phyloP scores from a whole-genome alignment of 805 yeast species.

The Kodamaea restingae region DNA sequence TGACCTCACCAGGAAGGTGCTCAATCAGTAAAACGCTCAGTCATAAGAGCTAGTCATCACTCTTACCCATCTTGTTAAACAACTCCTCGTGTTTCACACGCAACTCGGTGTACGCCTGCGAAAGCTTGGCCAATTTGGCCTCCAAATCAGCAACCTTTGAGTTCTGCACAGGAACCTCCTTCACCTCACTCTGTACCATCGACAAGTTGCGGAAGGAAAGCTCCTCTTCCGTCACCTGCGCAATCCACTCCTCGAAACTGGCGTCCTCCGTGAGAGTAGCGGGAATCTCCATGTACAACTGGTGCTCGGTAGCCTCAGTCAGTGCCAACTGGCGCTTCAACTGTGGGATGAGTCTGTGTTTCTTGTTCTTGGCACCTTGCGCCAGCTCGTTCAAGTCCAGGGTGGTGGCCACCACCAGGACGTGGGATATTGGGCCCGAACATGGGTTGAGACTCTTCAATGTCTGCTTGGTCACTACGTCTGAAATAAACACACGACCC shows the following conservation, averaged over 20 bases:
- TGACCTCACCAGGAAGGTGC: too few species aligned
- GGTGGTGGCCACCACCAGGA: constrained; percentile 12
- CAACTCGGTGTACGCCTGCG: constrained; percentile 56
- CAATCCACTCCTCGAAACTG: constrained; percentile 49
- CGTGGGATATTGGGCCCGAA: constrained; percentile 30
- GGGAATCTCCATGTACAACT: constrained; percentile 38
- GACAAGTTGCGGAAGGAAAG: constrained; percentile 45
- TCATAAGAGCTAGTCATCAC: too few species aligned
- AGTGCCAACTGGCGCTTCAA: constrained; percentile 58
- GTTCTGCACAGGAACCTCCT: constrained; percentile 13
- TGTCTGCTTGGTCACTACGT: constrained; percentile 66
- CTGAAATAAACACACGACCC: constrained; percentile 70
- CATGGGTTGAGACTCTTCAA: constrained; percentile 50
- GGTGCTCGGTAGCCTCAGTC: constrained; percentile 36
- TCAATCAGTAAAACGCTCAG: too few species aligned
- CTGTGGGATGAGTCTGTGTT: constrained; percentile 51
- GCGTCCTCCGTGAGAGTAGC: constrained; percentile 10
- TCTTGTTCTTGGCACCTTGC: constrained; percentile 25
- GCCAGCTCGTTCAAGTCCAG: constrained; percentile 16
- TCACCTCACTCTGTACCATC: constrained; percentile 37
- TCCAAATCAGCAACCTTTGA: constrained; percentile 35
- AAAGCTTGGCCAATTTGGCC: constrained; percentile 45
- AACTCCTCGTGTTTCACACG: constrained; percentile 58
- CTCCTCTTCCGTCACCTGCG: constrained; percentile 48
- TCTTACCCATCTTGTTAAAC: constrained; percentile 45